Base-by-base conservation (phyloP, 2,329 filamentous ascomycete genomes). In the Xylaria sp. region DNA sequence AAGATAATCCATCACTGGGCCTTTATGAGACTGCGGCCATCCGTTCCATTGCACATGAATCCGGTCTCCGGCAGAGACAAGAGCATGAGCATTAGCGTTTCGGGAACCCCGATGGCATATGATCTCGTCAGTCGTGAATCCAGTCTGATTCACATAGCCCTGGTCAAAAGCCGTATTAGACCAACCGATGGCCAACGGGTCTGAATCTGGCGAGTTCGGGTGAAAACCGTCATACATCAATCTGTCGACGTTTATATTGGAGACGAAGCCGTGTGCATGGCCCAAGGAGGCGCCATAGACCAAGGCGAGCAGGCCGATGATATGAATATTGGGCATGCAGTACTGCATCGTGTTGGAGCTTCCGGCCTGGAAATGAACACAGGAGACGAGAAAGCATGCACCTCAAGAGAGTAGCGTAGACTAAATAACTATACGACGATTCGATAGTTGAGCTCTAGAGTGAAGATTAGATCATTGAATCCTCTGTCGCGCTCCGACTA, bases 81-180 rank as follows among this genome's bases (percentile, higher is more conserved):
- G 70, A 25, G 77, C 80, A 61, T 79, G 75, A 54, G 77, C 75
- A n/a, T 75, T 72, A 4, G 77, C 80, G 33, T 80, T 76, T 15
- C 63, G 69, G 6, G 78, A 75, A 31, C 75, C 77, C 20, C 76
- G 78, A 71, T 81, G 79, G 70, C 82, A 83, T 73, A 80, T 80
- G 64, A 83, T 82, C 52, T 81, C 80, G 6, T 76, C 69, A 20
- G 73, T 73, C 12, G 75, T 75, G 54, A 81, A 79, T 64, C 77
- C 78, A 8, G 78, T 74, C 46, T 77, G 77, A 18, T 78, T 83
- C 23, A 85, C 82, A 68, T 82, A 83, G 67, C 83, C 82, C 73
- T 83, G 81, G 65, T 80, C 80, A 28, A 75, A 75, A 20, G 74
- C 77, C 9, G 72, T 74, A n/a, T 75, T 78, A 25, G 73, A 75